Evolutionary conservation across 768 basidiomycete genomes (phyloP), one percentile per base, ranked within the genome.

Genomic region (Lyophyllum decastes): DNA sequence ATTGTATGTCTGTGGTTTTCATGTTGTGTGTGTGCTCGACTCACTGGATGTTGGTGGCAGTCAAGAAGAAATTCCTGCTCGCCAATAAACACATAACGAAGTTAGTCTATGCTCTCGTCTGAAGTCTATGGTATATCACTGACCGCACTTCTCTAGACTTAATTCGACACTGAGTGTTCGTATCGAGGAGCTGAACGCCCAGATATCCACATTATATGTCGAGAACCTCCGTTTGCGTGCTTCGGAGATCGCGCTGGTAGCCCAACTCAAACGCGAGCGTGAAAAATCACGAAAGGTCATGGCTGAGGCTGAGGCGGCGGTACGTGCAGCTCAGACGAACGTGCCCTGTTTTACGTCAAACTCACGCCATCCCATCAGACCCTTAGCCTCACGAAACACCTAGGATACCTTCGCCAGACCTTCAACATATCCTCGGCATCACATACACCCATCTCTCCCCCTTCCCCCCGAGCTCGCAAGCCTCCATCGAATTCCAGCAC

Each of bases 21-120:
- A 49, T 53, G 59, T 51, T 55, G 46, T 51, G 58, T 55, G 46
- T 51, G 58, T 54, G 40, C 59, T 58, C 58, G 53, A 56, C 69
- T 70, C 61, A 67, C 60, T 57, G 64, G 30, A 67, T 58, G 69
- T 38, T 66, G 67, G 71, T 79, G 72, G 72, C 69, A 94, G 92
- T 93, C 79, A 93, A 93, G 86, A 92, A 91, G 86, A 93, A 92
- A 76, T 93, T 92, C 66, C 79, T 94, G 21, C 86, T 92, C 58
- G 90, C 91, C 57, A 94, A 94, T 76, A 93, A 92, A 73, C 92
- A 93, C 74, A 94, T 94, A 69, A 92, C 92, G 24, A 94, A 93
- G 91, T 92, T 64, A 38, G 82, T 70, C 26, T n/a, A 38, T 34
- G n/a, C 38, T 52, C 21, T 44, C 24, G 24, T n/a, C 24, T 16